Evolutionary conservation across 2,329 filamentous ascomycete species (phyloP), one percentile per base, ranked within the genome.

Genomic region (Diaporthe vaccinii): DNA sequence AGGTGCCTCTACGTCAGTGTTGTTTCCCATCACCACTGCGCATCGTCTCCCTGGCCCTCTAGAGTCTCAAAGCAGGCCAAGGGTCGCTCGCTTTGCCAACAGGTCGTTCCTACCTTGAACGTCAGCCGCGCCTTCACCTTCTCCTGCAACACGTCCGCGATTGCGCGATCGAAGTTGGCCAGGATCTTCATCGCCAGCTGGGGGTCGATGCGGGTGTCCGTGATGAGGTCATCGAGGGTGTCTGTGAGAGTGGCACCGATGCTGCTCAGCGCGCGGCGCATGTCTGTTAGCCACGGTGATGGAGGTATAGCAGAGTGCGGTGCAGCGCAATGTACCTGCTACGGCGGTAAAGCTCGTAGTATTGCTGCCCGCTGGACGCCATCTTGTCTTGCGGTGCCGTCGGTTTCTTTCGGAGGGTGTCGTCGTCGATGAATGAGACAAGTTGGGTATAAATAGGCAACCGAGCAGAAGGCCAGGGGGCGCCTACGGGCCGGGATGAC

Each of bases 161-260:
- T 95, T 59, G 94, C 93, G 80, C 95, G 93, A 85, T 99, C 97
- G 84, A 98, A 99, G 86, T 98, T 97, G 79, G 93, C 92, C 77
- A 99, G 91, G 78, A 99, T 97, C 90, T 98, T 98, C 95, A 99
- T 98, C 69, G 97, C 97, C 59, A 99, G 91, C 87, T 99, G 97
- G 39, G 97, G 97, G 86, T 98, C 96, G 86, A 99, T 98, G 79
- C 95, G 94, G 81, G 95, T 93, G 79, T 96, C 94, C 83, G 94
- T 96, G 85, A 99, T 98, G 79, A 99, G 89, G 82, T 98, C 95
- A 86, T 99, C 97, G 81, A 99, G 95, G 73, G 96, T 98, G 86
- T 99, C 97, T 73, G 96, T 98, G 81, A 99, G 90, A 75, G 96
- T 93, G 82, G 95, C 90, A 80, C 97, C 97, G 87, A 99, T 95